Evolutionary conservation across 2,329 filamentous ascomycete species (phyloP).

Genomic region (Aspergillus arachidicola): DNA sequence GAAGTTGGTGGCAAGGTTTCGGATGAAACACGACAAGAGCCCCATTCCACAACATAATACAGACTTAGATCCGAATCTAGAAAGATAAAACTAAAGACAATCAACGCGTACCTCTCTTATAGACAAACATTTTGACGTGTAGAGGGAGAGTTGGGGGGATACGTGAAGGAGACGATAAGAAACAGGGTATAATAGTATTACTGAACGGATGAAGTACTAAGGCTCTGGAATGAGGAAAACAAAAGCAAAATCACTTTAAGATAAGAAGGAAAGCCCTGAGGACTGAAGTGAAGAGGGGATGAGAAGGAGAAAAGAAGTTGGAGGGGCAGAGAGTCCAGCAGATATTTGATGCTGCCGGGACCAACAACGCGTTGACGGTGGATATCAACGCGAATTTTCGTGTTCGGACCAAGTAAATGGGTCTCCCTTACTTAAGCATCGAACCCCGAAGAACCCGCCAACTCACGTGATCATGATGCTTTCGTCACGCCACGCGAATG

Average conservation of each 20-base stretch:
- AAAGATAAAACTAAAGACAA: background rate
- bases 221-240: constrained; percentile 7
- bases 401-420: constrained; percentile 32
- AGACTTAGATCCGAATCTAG: background rate
- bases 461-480: background rate
- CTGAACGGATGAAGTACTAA: constrained; percentile 12
- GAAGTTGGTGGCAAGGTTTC: constrained; percentile 21
- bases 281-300: constrained; percentile 22
- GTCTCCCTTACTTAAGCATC: constrained; percentile 22
- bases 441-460: background rate
- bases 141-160: constrained; percentile 12
- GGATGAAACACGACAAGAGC: background rate
- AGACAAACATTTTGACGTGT: constrained; percentile 59
- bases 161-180: constrained; percentile 19
- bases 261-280: constrained; percentile 13
- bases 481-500: constrained; percentile 10
- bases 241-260: constrained; percentile 4
- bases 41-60: background rate
- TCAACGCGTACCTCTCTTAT: constrained; percentile 59
- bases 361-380: constrained; percentile 34
- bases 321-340: constrained; percentile 29
- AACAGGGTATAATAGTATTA: constrained; percentile 28
- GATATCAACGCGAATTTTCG: constrained; percentile 37
- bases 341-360: constrained; percentile 37
- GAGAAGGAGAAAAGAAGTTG: constrained; percentile 28